phyloP scores from a whole-genome alignment of 2,329 filamentous ascomycete species.

The Samsoniella hepiali region DNA sequence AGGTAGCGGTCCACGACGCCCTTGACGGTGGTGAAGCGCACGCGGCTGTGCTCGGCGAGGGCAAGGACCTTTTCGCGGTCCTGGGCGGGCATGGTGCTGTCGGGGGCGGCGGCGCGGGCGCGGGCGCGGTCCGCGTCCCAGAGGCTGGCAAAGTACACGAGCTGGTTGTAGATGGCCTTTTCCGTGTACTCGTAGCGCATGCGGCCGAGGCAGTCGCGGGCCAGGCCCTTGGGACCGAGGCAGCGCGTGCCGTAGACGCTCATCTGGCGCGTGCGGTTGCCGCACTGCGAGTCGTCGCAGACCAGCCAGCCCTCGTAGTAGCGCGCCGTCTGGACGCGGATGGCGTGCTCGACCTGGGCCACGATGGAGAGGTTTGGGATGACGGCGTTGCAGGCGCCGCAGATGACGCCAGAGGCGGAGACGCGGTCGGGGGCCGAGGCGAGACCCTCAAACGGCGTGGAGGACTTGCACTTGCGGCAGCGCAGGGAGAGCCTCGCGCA shows the following conservation, averaged over 20 bases:
- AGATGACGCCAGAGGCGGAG: slow-evolving; percentile 71
- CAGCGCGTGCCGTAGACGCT: slow-evolving; percentile 89
- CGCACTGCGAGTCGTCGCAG: slow-evolving; percentile 86
- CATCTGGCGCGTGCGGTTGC: slow-evolving; percentile 84
- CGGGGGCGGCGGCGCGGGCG: slow-evolving; percentile 46
- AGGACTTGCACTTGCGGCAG: slow-evolving; percentile 75
- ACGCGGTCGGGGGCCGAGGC: slow-evolving; percentile 55
- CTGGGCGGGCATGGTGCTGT: slow-evolving; percentile 44
- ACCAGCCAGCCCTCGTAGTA: slow-evolving; percentile 94
- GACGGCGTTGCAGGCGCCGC: slow-evolving; percentile 62
- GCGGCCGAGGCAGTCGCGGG: slow-evolving; percentile 75
- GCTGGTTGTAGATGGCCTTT: slow-evolving; percentile 90
- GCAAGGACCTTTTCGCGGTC: slow-evolving; percentile 64
- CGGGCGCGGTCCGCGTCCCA: slow-evolving; percentile 88
- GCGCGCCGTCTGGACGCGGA: slow-evolving; percentile 70
- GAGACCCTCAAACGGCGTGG: slow-evolving; percentile 75
- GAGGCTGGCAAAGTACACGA: slow-evolving; percentile 78
- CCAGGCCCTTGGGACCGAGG: slow-evolving; percentile 80
- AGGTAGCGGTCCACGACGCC: slow-evolving; percentile 77
- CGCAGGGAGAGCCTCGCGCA: slow-evolving; percentile 73
- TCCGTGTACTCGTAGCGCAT: slow-evolving; percentile 89
- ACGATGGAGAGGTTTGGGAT: slow-evolving; percentile 72
- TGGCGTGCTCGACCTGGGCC: slow-evolving; percentile 81
- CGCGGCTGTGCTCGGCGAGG: slow-evolving; percentile 78
- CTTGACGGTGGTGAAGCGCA: slow-evolving; percentile 72